Base-by-base conservation (phyloP, 768 basidiomycete species). In the Plicaturopsis crispa region DNA sequence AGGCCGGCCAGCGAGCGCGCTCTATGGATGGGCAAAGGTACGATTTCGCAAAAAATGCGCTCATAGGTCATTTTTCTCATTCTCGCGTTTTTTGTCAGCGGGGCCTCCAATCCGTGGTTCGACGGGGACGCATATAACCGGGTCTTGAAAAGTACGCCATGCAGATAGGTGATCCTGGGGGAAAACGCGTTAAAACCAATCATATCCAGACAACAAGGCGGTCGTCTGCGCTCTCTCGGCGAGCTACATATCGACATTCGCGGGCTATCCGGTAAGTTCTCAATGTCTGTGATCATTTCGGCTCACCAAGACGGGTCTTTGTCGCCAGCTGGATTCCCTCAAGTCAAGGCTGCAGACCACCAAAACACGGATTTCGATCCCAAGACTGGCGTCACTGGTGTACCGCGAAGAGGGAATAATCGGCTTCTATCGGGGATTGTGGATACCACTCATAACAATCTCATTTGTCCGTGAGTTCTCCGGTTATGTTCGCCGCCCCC, bases 391-490 rank as follows among this genome's bases (percentile, higher is more conserved):
- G 40, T 62, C 68, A 19, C 62, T 80, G 47, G 80, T 91, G 19
- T 87, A 86, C 59, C 73, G 74, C 21, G 88, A 91, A 52, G 84
- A 91, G 62, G 83, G 90, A n/a, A 60, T 89, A 23, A 72, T 73
- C 47, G 93, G 94, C 38, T 97, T 91, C 62, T 94, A 88, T 60
- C 74, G 91, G 40, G 89, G 89, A 41, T 54, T 92, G 36, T 88
- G 86, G 78, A 86, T 98, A 49, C 93, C 94, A 33, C 75, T 97
- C 39, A 70, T 91, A 61, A 94, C 92, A 6, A 98, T 98, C 50
- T 91, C 92, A 4, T 90, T 94, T 57, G 92, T 97, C 59, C 89
- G 94, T 81, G 58, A 64, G 87, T 88, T 33, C 14, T 34, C 35
- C 14, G 36, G 40, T 37, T 34, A 32, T 19, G 40, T 37, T 26